These are phyloP conservation scores for Novymonas esmeraldas DNA, from an alignment of 208 protist genomes.

Conservation along the genomic window DNA sequence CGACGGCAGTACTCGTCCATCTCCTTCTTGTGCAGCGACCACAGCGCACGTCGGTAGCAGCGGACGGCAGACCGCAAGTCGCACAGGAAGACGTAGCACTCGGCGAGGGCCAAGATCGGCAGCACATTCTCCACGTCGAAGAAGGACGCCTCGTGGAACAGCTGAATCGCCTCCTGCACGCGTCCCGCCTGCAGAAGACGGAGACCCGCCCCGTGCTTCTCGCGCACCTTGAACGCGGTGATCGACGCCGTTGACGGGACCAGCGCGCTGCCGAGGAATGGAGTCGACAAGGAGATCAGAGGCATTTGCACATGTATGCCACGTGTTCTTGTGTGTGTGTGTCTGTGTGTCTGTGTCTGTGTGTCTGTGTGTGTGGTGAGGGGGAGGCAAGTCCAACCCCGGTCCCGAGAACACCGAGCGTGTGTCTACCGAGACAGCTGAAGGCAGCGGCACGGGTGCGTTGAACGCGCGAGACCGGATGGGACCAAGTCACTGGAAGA, in stretches of 20 bases:
- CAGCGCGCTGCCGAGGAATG: neutral
- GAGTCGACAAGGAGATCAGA: neutral
- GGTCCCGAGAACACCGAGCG: too few relatives aligned
- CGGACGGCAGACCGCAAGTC: slow-evolving; percentile 85
- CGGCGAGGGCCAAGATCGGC: slow-evolving; percentile 72
- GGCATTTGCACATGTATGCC: slow-evolving; percentile 3
- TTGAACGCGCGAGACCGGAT: too few relatives aligned
- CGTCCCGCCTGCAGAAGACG: slow-evolving; percentile 41
- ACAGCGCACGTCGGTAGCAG: slow-evolving; percentile 80
- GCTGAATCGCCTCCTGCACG: slow-evolving; percentile 62
- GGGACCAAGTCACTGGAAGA: too few relatives aligned
- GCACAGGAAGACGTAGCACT: slow-evolving; percentile 84
- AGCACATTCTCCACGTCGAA: slow-evolving; percentile 73
- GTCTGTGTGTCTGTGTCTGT: neutral
- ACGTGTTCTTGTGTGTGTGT: neutral
- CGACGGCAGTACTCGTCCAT: slow-evolving; percentile 12
- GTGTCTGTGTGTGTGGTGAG: neutral
- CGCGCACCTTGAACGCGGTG: slow-evolving; percentile 27
- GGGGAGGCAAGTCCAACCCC: too few relatives aligned
- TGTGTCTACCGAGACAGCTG: too few relatives aligned
- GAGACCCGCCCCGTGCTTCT: slow-evolving; percentile 63
- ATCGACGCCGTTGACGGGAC: slow-evolving; percentile 4
- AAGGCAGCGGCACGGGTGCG: too few relatives aligned
- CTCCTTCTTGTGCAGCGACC: slow-evolving; percentile 50
- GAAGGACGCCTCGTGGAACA: slow-evolving; percentile 75